Evolutionary conservation across 306 rosid genomes (phyloP), one percentile per base, ranked within the genome.

Genomic region (Gillenia trifoliata): DNA sequence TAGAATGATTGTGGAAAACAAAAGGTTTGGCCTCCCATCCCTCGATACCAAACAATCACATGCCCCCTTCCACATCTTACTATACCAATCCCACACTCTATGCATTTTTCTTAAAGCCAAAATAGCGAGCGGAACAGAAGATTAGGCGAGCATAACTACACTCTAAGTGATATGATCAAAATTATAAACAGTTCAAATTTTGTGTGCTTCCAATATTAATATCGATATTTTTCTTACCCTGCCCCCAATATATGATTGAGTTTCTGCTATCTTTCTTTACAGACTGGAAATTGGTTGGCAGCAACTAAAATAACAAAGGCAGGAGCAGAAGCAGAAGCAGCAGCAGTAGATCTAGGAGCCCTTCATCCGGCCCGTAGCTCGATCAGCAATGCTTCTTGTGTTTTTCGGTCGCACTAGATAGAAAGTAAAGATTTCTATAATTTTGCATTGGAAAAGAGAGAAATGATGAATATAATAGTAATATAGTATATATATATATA

Each of bases 201-300:
- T 28, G 23, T 40, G 38, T 70, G 74, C 74, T 52, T 11, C 43
- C 10, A 47, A 40, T 36, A 36, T 36, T 36, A 36, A 36, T 36
- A 70, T 68, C 55, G n/a, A n/a, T n/a, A n/a, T n/a, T n/a, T 57
- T 62, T 64, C 56, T 64, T 74, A 57, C 78, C 77, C 45, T 28
- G 41, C 11, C 41, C 41, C 49, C 64, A 70, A 49, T 83, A 77
- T 76, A 64, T 66, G 41, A 36, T 8, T 36, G 41, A 36, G 41
- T 34, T 66, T 56, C 6, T 72, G 30, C 25, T 26, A 64, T 11
- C 20, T 61, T 26, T 22, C 69, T 33, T 81, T 80, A 78, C 82
- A 82, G 80, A 54, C 66, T 81, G 88, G 87, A 86, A 80, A 71
- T 81, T 80, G 49, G 90, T 73, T 84, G 86, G 84, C 81, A 80